Percentiles rank a stretch among this genome's conserved stretches.
These are phyloP conservation scores for Tephrocybe sp. DNA, from an alignment of 768 basidiomycete species.

Conservation along the genomic window DNA sequence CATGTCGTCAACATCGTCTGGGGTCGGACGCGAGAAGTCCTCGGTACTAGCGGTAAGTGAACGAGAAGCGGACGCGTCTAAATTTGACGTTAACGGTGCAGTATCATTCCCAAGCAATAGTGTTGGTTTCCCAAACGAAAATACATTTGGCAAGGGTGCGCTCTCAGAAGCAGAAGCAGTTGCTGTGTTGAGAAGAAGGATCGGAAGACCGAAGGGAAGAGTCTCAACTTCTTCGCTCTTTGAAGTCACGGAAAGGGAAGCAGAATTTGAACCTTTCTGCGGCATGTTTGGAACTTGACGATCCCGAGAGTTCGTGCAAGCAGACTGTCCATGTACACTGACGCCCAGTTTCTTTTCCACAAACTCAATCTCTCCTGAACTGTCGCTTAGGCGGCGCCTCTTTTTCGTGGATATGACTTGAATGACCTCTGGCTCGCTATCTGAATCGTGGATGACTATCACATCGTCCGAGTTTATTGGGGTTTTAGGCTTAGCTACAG, in stretches of 20 bases:
- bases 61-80: conserved; percentile 4
- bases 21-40: neutral
- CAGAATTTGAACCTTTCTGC: neutral
- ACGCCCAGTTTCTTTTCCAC: conserved; percentile 19
- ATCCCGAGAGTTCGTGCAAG: neutral
- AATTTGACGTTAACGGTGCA: conserved; percentile 1
- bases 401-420: conserved; percentile 9
- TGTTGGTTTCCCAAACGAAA: conserved; percentile 19
- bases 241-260: neutral
- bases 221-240: neutral
- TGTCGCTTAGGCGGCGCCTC: conserved; percentile 20
- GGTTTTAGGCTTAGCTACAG: conserved; percentile 3
- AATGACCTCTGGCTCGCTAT: conserved; percentile 22
- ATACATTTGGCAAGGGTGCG: neutral
- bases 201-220: conserved; percentile 17
- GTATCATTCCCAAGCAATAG: conserved; percentile 13
- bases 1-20: conserved; percentile 1
- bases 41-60: neutral
- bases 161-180: neutral
- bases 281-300: neutral
- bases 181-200: conserved; percentile 14
- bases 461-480: conserved; percentile 31
- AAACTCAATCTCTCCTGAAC: conserved; percentile 32
- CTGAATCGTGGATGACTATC: conserved; percentile 64
- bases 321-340: neutral